Evolutionary conservation across 805 yeast genomes (phyloP).

Genomic region (Wickerhamiella musiphila): DNA sequence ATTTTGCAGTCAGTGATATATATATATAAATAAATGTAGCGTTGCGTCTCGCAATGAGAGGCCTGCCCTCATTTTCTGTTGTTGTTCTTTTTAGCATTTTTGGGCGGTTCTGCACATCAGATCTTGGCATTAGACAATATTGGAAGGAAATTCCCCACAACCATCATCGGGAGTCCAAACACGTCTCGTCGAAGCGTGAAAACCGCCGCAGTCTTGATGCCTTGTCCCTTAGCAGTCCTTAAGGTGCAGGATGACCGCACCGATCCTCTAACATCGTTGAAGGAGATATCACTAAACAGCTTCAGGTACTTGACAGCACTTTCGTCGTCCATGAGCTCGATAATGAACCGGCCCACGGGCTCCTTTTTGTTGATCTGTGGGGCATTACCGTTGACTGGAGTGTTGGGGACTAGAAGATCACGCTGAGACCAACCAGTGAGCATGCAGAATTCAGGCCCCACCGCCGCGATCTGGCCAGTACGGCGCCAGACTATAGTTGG

Average conservation of each 20-base stretch:
- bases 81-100: no score
- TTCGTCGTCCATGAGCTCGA: conserved; percentile 71
- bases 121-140: no score
- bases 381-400: conserved; percentile 20
- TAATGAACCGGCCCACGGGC: conserved; percentile 18
- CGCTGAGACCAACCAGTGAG: conserved; percentile 84
- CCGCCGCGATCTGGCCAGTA: conserved; percentile 88
- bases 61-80: no score
- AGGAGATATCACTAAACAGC: conserved; percentile 67
- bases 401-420: conserved; percentile 39
- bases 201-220: conserved; percentile 58
- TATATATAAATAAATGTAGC: neutral
- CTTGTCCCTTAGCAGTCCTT: conserved; percentile 26
- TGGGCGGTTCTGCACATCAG: no score
- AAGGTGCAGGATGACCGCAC: conserved; percentile 79
- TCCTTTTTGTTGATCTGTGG: conserved; percentile 52
- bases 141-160: conserved; percentile 83
- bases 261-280: conserved; percentile 77
- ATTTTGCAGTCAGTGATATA: no score
- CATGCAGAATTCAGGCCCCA: conserved; percentile 83
- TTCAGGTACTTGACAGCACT: conserved; percentile 80
- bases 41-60: no score
- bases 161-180: conserved; percentile 94
- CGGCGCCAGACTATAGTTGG: conserved; percentile 94
- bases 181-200: conserved; percentile 93